phyloP scores from a whole-genome alignment of 208 protist species.

The Sergeia podlipaevii region DNA sequence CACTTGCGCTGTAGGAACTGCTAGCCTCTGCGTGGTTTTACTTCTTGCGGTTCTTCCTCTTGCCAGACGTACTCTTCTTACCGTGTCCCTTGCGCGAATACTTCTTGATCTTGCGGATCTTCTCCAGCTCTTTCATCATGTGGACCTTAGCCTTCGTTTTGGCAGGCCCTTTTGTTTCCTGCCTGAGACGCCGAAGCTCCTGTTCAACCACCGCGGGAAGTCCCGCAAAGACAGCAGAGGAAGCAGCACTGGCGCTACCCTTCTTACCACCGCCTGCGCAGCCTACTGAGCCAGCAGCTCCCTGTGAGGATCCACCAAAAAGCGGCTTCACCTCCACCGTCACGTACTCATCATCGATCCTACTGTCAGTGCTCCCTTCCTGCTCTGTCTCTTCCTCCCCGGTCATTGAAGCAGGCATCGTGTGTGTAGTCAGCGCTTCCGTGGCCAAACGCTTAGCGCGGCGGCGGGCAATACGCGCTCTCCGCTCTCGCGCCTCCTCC shows the following conservation, averaged over 20 bases:
- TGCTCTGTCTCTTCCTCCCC: constrained; percentile 6
- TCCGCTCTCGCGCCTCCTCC: not conserved
- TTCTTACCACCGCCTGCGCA: not conserved
- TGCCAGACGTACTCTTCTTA: constrained; percentile 80
- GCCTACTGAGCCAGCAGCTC: not conserved
- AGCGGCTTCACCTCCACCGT: constrained; percentile 81
- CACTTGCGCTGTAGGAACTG: too few relatives aligned
- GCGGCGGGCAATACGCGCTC: constrained; percentile 1
- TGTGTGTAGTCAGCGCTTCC: constrained; percentile 37
- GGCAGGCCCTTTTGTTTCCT: constrained; percentile 70
- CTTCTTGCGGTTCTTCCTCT: constrained; percentile 77
- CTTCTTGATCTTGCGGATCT: constrained; percentile 86
- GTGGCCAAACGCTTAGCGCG: constrained; percentile 16
- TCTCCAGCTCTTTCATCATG: constrained; percentile 84
- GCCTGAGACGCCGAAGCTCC: constrained; percentile 63
- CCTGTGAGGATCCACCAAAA: constrained; percentile 22
- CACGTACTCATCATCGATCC: constrained; percentile 44
- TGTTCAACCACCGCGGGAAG: constrained; percentile 75
- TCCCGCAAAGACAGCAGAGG: constrained; percentile 43
- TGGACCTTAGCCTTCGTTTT: constrained; percentile 63
- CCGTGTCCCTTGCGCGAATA: constrained; percentile 87
- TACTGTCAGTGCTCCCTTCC: not conserved
- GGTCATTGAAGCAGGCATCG: constrained; percentile 58
- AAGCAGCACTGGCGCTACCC: not conserved
- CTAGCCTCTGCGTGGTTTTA: too few relatives aligned